Evolutionary conservation across 345 rosid genomes (phyloP).

Genomic region (Microthlaspi erraticum): DNA sequence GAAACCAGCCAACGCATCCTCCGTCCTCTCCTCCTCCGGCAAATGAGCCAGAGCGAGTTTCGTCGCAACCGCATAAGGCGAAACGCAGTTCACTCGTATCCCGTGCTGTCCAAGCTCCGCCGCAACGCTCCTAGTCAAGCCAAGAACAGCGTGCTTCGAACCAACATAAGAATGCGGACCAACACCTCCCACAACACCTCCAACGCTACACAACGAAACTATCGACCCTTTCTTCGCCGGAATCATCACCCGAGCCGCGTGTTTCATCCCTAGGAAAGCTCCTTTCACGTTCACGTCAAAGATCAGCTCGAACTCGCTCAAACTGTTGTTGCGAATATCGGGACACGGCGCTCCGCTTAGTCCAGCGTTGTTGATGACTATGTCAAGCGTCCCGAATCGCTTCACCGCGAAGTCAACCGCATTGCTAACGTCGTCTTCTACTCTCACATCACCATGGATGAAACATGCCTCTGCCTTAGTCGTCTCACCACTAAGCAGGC

Average conservation of each 20-base stretch:
- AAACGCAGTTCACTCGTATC: slow-evolving; percentile 91
- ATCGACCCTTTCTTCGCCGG: slow-evolving; percentile 67
- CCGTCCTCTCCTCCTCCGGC: slow-evolving; percentile 75
- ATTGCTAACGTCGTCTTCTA: slow-evolving; percentile 63
- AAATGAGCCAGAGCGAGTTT: slow-evolving; percentile 74
- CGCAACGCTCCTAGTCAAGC: slow-evolving; percentile 77
- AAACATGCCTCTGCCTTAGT: slow-evolving; percentile 43
- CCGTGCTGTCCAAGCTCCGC: slow-evolving; percentile 92
- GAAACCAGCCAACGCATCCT: slow-evolving; percentile 59
- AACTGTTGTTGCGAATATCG: slow-evolving; percentile 63
- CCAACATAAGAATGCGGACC: slow-evolving; percentile 88
- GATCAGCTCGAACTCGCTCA: slow-evolving; percentile 63
- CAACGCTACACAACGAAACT: slow-evolving; percentile 65
- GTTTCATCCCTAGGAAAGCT: slow-evolving; percentile 83
- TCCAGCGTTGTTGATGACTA: slow-evolving; percentile 89
- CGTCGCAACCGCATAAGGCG: slow-evolving; percentile 79
- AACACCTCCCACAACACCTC: slow-evolving; percentile 60
- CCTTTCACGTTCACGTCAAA: slow-evolving; percentile 87
- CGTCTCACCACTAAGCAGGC: slow-evolving; percentile 51
- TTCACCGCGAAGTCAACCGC: slow-evolving; percentile 67
- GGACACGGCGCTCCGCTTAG: slow-evolving; percentile 62
- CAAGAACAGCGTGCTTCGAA: slow-evolving; percentile 87
- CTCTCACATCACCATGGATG: slow-evolving; percentile 73
- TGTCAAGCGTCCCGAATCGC: slow-evolving; percentile 67
- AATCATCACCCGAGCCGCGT: slow-evolving; percentile 85